Base-by-base conservation (phyloP, 257 asterid genomes). In the Leptodermis oblonga region DNA sequence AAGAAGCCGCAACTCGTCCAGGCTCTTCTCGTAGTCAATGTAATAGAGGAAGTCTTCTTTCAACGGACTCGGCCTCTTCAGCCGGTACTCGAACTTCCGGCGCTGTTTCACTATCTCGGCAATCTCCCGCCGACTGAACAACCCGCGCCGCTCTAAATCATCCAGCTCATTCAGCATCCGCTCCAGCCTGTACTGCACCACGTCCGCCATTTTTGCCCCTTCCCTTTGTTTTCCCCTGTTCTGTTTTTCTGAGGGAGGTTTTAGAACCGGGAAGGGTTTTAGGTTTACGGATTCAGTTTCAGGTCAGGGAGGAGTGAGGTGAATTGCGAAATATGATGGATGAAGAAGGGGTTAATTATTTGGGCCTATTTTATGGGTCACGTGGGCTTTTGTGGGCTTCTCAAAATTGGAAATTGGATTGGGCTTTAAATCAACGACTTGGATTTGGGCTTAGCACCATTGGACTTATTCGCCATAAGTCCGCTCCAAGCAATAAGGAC, bases 161-260 rank as follows among this genome's bases (percentile, higher is more conserved):
- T 92, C 97, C 26, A 90, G 83, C 85, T 93, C 97, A 43, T 80
- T 66, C 77, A 90, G 90, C 96, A 93, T 93, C n/a, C 91, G 84
- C 87, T 93, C 99, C 13, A 93, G 82, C 88, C 83, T 86, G 85
- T 73, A 88, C 63, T 93, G 97, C 37, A 90, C 99, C 3, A 82
- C 89, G 82, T 90, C 97, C 80, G 97, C 97, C 97, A 91, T 92
- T 58, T 76, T 62, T n/a, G 49, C 12, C 4, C 20, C 7, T 31
- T 0, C 1, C 30, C 42, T 6, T 22, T 4, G 9, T 53, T n/a
- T 0, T 49, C 14, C 14, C 25, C 4, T 3, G 5, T 30, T 49
- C 41, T 23, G 37, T 52, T 36, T 68, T 4, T 53, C 23, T 54
- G 45, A 7, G 26, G 34, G 36, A 33, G 53, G 33, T 33, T 68